Base-by-base conservation (phyloP, 805 yeast species). In the Saccharomycopsis microspora region DNA sequence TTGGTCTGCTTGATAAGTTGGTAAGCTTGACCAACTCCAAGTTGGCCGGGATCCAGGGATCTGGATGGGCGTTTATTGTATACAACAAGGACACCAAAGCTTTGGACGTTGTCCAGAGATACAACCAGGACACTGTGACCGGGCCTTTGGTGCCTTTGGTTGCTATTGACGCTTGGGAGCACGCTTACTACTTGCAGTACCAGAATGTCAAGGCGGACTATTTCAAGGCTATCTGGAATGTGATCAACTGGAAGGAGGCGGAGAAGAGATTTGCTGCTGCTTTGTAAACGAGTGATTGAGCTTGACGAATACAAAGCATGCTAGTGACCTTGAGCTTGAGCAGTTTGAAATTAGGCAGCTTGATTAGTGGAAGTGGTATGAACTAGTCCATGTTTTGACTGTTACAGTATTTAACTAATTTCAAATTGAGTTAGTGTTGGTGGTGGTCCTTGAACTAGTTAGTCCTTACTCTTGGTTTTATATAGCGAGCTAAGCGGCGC, bases 91-190 rank as follows among this genome's bases (percentile, higher is more conserved):
- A 74, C 53, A 80, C 80, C 57, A 85, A 84, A 57, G 76, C 81
- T 43, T 64, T 87, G 57, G 94, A 85, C 55, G 82, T 87, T 48
- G 82, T 85, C 48, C 84, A 85, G 64, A 83, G 85, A 56, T 71
- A 78, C 57, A 87, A 87, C 73, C 96, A 87, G 69, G 96, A 87
- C 67, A 84, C 93, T 11, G 87, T 84, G 39, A 70, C 79, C 43
- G 85, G 85, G 43, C 58, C 56, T 34, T 72, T 77, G 63, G 69
- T 75, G 42, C 95, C 96, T 41, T 68, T 88, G 59, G 74, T 88
- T 48, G 96, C 95, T 47, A 84, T 87, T 62, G 96, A 87, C 59
- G 95, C 95, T 52, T 87, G 96, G 96, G 96, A 87, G 68, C 96
- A 87, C 62, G 96, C 96, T 47, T 87, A 87, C 74, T 87, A 87